Base-by-base conservation (phyloP, 805 yeast species). In the Candida sithepensis region DNA sequence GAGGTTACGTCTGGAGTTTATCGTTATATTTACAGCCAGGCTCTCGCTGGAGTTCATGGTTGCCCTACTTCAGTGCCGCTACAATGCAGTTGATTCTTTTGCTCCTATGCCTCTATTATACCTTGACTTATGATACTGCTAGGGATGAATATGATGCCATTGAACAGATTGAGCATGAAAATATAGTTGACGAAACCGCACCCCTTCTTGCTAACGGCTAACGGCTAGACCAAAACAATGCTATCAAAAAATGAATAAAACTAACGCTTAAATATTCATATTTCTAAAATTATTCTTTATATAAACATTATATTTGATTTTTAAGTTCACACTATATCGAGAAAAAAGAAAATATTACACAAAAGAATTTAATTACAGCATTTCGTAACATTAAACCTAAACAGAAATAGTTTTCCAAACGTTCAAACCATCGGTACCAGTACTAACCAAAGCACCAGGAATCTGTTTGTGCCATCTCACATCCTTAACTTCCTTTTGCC, bases 401-500 rank as follows among this genome's bases (percentile, higher is more conserved):
- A 92, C 96, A 65, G 96, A 86, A 61, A 94, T 94, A 18, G 97
- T 92, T 73, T 94, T 94, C 97, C 97, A 94, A 37, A 92, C 73
- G 61, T 88, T 87, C 65, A 94, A 74, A 36, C 99, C 99, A 61
- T 92, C 97, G 33, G 92, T 84, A 55, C 99, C 99, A 2, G 98
- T 92, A 59, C 95, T 84, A 16, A 90, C 89, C 62, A 94, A 77
- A 56, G 96, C 84, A 42, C 99, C 99, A 2, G 99, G 99, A 47
- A 94, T 88, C 72, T 94, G 98, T 61, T 74, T 82, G 69, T 92
- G 97, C 99, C 99, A 94, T 70, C 95, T 87, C 42, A 92, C 97
- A 66, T 94, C 99, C 73, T 94, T 94, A 46, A 92, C 97, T 61
- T 94, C 95, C 59, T 84, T 83, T 73, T 94, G 99, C 98, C 98